Conservation (phyloP, 2,329 filamentous ascomycete species). For the Fusarium bulbicola region DNA sequence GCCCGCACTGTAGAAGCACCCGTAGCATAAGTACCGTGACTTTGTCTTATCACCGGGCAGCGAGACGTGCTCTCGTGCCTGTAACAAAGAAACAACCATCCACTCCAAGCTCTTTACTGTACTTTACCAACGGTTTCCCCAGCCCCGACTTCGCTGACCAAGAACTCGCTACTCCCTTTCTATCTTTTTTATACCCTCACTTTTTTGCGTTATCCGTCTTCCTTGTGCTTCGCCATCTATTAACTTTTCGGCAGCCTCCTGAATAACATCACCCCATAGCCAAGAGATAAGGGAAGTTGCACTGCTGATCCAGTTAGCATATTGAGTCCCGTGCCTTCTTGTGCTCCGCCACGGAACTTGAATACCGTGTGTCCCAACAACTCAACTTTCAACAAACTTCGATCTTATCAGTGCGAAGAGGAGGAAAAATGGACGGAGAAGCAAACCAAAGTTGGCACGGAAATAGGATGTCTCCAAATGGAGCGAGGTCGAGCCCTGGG, state of each 20-base stretch:
- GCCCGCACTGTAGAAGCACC: constrained; percentile 32
- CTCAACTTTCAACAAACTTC: constrained; percentile 8
- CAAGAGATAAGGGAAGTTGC: constrained; percentile 37
- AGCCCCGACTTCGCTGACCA: constrained; percentile 39
- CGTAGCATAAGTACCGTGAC: constrained; percentile 30
- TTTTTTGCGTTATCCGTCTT: constrained; percentile 2
- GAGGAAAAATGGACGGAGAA: constrained; percentile 42
- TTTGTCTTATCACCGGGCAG: constrained; percentile 30
- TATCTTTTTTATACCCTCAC: constrained; percentile 23
- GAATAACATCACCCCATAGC: constrained; percentile 21
- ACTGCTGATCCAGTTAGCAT: constrained; percentile 14
- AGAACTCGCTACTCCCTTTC: constrained; percentile 13
- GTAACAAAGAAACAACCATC: constrained; percentile 35
- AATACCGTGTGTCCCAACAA: constrained; percentile 24
- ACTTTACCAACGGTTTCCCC: constrained; percentile 21
- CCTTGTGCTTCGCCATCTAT: not conserved
- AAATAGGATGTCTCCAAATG: constrained; percentile 38
- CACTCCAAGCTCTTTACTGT: constrained; percentile 10
- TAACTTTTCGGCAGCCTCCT: not conserved
- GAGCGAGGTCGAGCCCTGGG: constrained; percentile 44
- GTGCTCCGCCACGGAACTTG: constrained; percentile 25
- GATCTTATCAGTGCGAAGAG: constrained; percentile 6
- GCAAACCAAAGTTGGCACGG: constrained; percentile 40
- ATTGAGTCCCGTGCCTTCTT: constrained; percentile 15
- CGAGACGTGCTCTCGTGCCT: constrained; percentile 39